Percentiles rank a stretch among this genome's conserved stretches.
These are phyloP conservation scores for Suillus decipiens DNA, from an alignment of 768 basidiomycete genomes.

Conservation along the genomic window DNA sequence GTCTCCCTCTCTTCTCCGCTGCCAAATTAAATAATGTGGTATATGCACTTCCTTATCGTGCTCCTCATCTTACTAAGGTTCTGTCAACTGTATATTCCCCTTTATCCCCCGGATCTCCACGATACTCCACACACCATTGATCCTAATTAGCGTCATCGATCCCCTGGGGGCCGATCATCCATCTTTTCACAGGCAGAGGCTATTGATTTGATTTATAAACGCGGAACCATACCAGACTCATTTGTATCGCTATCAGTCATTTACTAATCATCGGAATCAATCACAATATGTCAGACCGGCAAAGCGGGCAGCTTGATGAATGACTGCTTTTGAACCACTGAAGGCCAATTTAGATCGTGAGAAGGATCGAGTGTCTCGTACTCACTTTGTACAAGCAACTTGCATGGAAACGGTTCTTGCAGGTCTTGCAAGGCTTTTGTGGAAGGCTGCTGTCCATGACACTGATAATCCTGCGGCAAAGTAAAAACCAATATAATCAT, in stretches of 20 bases:
- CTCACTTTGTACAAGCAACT: slow-evolving; percentile 86
- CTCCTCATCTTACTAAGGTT: neutral
- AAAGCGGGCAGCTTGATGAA: slow-evolving; percentile 89
- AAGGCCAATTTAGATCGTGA: slow-evolving; percentile 2
- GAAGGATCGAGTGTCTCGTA: neutral
- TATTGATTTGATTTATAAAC: neutral
- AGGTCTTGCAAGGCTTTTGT: slow-evolving; percentile 89
- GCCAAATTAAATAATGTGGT: neutral
- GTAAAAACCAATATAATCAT: neutral
- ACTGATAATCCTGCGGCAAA: slow-evolving; percentile 73
- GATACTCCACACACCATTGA: neutral
- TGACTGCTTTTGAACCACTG: slow-evolving; percentile 92
- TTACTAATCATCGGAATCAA: neutral
- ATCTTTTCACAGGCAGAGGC: neutral
- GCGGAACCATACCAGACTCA: neutral
- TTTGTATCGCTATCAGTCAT: neutral
- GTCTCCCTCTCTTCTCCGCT: neutral
- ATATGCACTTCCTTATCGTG: neutral
- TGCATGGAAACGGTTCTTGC: slow-evolving; percentile 92
- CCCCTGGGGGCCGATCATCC: neutral
- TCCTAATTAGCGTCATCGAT: neutral
- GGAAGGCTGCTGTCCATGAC: slow-evolving; percentile 87
- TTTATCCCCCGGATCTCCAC: neutral
- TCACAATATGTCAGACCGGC: slow-evolving; percentile 79
- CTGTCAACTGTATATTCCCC: too few relatives aligned